Conservation (phyloP, 805 yeast species). For the Grigorovia transvaalensis region DNA sequence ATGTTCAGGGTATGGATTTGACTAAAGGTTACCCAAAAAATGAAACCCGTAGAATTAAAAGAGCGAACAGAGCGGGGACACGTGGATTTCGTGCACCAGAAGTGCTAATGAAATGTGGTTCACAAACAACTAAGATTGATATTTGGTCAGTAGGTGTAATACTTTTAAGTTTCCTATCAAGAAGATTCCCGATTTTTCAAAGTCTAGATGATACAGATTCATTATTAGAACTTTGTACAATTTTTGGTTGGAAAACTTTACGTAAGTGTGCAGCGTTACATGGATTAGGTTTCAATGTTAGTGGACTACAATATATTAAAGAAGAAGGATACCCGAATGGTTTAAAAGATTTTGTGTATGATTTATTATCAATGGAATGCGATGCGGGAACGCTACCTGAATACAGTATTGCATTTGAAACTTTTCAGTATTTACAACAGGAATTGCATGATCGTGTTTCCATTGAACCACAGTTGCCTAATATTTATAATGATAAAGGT, state of each 20-base stretch:
- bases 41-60: slow-evolving; percentile 76
- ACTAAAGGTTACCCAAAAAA: slow-evolving; percentile 73
- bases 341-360: slow-evolving; percentile 22
- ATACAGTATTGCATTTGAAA: slow-evolving; percentile 63
- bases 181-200: slow-evolving; percentile 88
- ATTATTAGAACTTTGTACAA: slow-evolving; percentile 65
- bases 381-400: slow-evolving; percentile 53
- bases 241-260: slow-evolving; percentile 69
- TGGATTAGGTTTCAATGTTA: slow-evolving; percentile 77
- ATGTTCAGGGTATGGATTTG: slow-evolving; percentile 29
- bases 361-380: slow-evolving; percentile 23
- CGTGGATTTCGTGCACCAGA: slow-evolving; percentile 94
- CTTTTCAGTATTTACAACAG: slow-evolving; percentile 37
- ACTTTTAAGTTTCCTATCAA: slow-evolving; percentile 60
- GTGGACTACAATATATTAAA: slow-evolving; percentile 36
- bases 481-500: background rate
- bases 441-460: slow-evolving; percentile 27
- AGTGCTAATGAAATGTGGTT: slow-evolving; percentile 74
- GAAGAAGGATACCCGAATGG: slow-evolving; percentile 31
- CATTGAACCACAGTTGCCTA: slow-evolving; percentile 20
- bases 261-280: slow-evolving; percentile 72
- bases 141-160: slow-evolving; percentile 92
- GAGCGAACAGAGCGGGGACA: slow-evolving; percentile 96
- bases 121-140: slow-evolving; percentile 74
- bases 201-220: slow-evolving; percentile 93